Evolutionary conservation across 1,139 yeast genomes (phyloP), one percentile per base, ranked within the genome.

Genomic region (Keqinozyma sinolaborantium): DNA sequence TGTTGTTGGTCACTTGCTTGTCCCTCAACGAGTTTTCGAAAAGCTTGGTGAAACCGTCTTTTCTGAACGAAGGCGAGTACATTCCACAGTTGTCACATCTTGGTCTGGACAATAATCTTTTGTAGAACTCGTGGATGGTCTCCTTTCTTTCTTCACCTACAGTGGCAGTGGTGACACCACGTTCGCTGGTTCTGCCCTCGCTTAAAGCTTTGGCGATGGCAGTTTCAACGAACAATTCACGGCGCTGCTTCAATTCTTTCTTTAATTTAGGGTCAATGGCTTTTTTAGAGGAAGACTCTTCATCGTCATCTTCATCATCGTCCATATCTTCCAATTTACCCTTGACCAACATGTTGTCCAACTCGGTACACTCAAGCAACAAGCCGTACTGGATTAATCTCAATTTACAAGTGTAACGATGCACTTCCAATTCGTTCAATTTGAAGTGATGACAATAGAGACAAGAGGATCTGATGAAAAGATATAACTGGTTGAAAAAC

Each of bases 71-170:
- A 34, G 98, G 97, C 27, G 96, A 87, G 58, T 73, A 85, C 95
- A 90, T 85, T 30, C 88, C 86, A 74, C 99, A 94, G 60, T 88
- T 88, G 52, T 85, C 95, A 75, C 99, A 94, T 58, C 81, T 84
- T 36, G 87, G 81, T 59, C 96, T 79, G 30, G 82, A 62, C 45
- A 86, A 65, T 34, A 88, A 63, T 46, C 76, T 75, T 49, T 74
- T 77, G 66, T 88, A 85, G 49, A 90, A 83, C 25, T 81, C 86
- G 39, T 80, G 83, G 42, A 94, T 72, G 40, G 83, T 63, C 13
- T 57, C 59, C 54, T 90, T 90, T 60, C 98, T 79, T 60, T 87
- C 96, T 53, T 88, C 96, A 23, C 77, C 75, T 26, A 90, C 85
- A 21, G 94, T 76, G 5, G 95, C 88, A 19, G 97, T 86, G 40